Conservation (phyloP, 129 eudicot genomes). For the Centaurea solstitialis region DNA sequence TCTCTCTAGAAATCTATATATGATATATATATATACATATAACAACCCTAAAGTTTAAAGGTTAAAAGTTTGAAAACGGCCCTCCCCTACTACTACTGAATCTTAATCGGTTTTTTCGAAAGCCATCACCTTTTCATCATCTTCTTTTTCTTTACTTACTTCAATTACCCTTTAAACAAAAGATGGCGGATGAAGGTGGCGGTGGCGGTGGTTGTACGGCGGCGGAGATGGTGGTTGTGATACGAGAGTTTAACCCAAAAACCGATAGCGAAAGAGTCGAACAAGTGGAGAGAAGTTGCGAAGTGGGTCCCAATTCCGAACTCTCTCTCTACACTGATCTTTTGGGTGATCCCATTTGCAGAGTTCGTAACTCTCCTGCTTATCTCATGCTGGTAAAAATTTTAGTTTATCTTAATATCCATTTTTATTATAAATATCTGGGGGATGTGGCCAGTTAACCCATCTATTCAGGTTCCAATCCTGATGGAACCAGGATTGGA, state of each 20-base stretch:
- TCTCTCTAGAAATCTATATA: conserved; percentile 17
- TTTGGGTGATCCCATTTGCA: conserved; percentile 96
- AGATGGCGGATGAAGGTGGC: conserved; percentile 31
- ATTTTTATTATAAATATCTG: no score
- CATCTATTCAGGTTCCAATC: no score
- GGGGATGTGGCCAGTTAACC: no score
- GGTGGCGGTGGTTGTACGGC: not conserved
- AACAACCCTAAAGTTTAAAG: not conserved
- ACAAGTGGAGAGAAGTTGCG: conserved; percentile 84
- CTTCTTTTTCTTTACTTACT: not conserved
- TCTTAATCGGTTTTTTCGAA: conserved; percentile 29
- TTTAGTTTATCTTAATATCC: no score
- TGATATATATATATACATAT: not conserved
- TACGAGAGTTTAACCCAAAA: conserved; percentile 60
- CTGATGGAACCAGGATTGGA: no score
- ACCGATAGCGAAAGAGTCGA: conserved; percentile 58
- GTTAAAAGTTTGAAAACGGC: conserved; percentile 35
- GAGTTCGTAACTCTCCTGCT: conserved; percentile 90
- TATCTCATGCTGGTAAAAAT: conserved; percentile 96
- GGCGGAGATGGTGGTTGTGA: conserved; percentile 37
- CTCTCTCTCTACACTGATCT: conserved; percentile 88
- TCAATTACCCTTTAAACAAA: conserved; percentile 13
- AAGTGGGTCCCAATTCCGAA: conserved; percentile 81
- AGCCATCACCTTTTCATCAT: conserved; percentile 28
- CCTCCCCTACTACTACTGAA: conserved; percentile 18